These are phyloP conservation scores for Fusarium pseudonygamai DNA, from an alignment of 2,329 filamentous ascomycete species.

Conservation along the genomic window DNA sequence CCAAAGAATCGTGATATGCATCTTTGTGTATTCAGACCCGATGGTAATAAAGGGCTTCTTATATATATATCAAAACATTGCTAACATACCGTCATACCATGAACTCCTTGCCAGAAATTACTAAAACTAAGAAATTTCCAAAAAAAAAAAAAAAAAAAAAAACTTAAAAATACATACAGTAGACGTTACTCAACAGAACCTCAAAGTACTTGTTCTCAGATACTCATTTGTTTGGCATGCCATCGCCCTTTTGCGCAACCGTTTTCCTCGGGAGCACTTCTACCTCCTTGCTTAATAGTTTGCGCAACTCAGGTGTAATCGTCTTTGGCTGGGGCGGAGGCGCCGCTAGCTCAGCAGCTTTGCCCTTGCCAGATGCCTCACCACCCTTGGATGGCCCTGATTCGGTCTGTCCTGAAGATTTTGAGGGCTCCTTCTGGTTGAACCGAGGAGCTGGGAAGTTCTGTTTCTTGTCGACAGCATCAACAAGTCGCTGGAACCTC, in stretches of 20 bases:
- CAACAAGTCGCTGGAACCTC: constrained; percentile 86
- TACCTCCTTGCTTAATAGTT: constrained; percentile 60
- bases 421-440: constrained; percentile 26
- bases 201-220: background rate
- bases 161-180: constrained; percentile 23
- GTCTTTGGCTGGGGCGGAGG: constrained; percentile 53
- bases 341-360: constrained; percentile 48
- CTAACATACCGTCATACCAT: background rate
- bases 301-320: constrained; percentile 67
- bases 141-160: too few relatives aligned
- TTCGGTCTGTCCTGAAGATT: constrained; percentile 22
- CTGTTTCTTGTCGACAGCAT: constrained; percentile 90
- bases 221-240: constrained; percentile 46
- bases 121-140: background rate
- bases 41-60: background rate
- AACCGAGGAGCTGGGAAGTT: constrained; percentile 74
- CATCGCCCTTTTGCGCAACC: constrained; percentile 50
- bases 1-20: background rate
- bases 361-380: constrained; percentile 47
- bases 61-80: background rate
- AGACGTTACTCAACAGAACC: background rate
- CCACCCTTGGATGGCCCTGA: constrained; percentile 16
- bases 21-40: constrained; percentile 6
- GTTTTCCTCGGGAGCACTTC: constrained; percentile 54
- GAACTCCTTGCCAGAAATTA: constrained; percentile 30